These are phyloP conservation scores for Edaphochlamys debaryana DNA, from an alignment of 139 green algal species.

Conservation along the genomic window DNA sequence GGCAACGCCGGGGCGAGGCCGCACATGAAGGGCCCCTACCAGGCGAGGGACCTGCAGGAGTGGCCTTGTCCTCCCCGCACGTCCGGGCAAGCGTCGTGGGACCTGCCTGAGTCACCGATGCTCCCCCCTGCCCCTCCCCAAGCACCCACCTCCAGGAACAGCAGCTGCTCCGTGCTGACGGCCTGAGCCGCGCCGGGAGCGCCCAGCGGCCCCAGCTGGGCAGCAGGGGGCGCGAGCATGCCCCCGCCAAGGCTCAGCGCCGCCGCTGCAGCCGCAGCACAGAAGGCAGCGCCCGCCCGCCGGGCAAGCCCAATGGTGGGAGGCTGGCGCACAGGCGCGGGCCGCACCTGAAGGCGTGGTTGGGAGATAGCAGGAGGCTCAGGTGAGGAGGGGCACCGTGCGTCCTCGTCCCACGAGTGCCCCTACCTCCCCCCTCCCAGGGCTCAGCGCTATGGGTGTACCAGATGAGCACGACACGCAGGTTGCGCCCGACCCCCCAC, in stretches of 20 bases:
- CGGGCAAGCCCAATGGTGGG: neutral
- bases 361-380: no score
- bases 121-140: neutral
- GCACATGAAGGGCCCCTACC: neutral
- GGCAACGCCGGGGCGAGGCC: neutral
- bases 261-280: neutral
- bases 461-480: no score
- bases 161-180: conserved; percentile 91
- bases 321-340: no score
- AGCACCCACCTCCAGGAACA: conserved; percentile 88
- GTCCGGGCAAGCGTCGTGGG: no score
- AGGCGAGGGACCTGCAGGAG: neutral
- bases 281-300: neutral
- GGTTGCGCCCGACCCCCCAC: no score
- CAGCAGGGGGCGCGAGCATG: neutral
- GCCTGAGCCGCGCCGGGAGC: conserved; percentile 52
- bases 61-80: neutral
- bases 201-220: neutral
- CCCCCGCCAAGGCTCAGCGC: neutral
- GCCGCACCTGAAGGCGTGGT: no score
- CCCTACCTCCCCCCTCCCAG: no score
- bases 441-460: no score
- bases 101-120: no score
- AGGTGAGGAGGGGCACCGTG: no score
- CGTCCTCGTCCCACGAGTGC: no score